These are phyloP conservation scores for Eutypella sp. DNA, from an alignment of 2,329 filamentous ascomycete species.

Conservation along the genomic window DNA sequence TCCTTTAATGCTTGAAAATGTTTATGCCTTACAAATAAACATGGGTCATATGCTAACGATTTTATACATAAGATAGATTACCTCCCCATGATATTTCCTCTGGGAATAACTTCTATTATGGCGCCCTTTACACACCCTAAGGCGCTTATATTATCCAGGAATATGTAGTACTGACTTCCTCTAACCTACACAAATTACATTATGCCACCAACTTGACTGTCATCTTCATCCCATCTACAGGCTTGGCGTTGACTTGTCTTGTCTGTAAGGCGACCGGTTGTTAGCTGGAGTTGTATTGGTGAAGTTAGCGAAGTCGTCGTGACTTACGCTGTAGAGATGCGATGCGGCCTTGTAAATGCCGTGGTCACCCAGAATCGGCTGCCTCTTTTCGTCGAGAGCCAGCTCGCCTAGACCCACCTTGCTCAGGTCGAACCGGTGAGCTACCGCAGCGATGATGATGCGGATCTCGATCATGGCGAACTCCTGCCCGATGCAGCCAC, in stretches of 20 bases:
- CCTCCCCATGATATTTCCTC: too few species aligned
- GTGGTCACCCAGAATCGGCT: slow-evolving; percentile 1
- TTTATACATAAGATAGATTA: too few species aligned
- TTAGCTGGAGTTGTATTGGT: background rate
- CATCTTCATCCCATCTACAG: slow-evolving; percentile 3
- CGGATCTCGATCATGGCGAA: slow-evolving; percentile 5
- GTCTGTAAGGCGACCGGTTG: background rate
- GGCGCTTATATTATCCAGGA: too few species aligned
- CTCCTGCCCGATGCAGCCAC: slow-evolving; percentile 6
- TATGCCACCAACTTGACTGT: slow-evolving; percentile 1
- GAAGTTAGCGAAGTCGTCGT: too few species aligned
- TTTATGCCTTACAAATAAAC: too few species aligned
- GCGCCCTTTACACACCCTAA: too few species aligned
- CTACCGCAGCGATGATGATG: slow-evolving; percentile 3
- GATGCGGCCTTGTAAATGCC: background rate
- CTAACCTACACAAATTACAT: too few species aligned
- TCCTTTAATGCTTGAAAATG: too few species aligned
- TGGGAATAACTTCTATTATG: too few species aligned
- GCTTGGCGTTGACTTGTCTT: slow-evolving; percentile 1
- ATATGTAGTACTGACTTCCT: too few species aligned
- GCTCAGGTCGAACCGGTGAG: slow-evolving; percentile 1
- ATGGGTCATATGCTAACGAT: too few species aligned
- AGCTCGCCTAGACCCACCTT: slow-evolving; percentile 5
- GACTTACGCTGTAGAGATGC: slow-evolving; percentile 3
- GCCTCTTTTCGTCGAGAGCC: background rate